Evolutionary conservation across 169 alveolate species (phyloP).

Genomic region (Plasmodium reichenowi): DNA sequence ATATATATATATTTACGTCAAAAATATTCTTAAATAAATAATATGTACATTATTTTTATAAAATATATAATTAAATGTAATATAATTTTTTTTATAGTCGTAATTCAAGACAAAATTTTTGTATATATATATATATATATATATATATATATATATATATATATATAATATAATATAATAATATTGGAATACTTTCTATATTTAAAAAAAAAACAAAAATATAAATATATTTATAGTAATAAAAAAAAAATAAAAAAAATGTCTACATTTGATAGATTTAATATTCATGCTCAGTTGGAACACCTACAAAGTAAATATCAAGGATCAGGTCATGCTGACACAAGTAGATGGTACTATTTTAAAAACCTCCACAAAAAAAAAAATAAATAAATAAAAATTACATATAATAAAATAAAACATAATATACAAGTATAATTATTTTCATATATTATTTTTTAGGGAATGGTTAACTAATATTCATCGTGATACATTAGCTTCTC

Average conservation of each 20-base stretch:
- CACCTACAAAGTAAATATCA: conserved; percentile 95
- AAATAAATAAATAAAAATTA: not conserved
- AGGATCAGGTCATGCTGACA: conserved; percentile 96
- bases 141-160: not conserved
- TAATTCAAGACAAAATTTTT: too few species aligned
- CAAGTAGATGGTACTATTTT: conserved; percentile 91
- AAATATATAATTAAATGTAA: not conserved
- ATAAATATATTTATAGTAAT: conserved; percentile 1
- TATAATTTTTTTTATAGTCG: not conserved
- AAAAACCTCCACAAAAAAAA: not conserved
- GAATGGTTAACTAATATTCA: conserved; percentile 94
- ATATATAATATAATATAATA: not conserved
- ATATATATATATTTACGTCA: too few species aligned
- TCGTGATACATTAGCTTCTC: conserved; percentile 94
- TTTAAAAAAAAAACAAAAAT: conserved; percentile 1
- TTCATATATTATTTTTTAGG: conserved; percentile 80
- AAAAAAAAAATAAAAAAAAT: conserved; percentile 56
- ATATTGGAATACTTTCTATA: not conserved
- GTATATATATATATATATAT: not conserved
- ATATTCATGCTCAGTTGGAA: conserved; percentile 94
- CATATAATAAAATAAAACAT: not conserved
- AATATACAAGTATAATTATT: not conserved
- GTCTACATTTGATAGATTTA: conserved; percentile 90
- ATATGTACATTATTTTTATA: not conserved
- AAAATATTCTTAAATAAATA: too few species aligned